Base-by-base conservation (phyloP, 805 yeast genomes). In the Saccharomycopsis amapae region DNA sequence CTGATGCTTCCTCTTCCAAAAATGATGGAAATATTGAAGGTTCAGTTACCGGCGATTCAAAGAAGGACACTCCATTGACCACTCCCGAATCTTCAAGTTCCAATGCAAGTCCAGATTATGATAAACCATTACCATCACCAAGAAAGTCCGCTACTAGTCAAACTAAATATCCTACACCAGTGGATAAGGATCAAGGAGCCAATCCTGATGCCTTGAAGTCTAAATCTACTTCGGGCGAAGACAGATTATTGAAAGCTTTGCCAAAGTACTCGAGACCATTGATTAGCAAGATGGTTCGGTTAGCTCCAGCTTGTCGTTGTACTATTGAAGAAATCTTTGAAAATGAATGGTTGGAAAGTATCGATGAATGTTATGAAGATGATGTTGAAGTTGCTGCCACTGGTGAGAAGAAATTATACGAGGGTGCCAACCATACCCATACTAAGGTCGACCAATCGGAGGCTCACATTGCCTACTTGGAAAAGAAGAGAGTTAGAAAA, bases 391-490 rank as follows among this genome's bases (percentile, higher is more conserved):
- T 71, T 45, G 69, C 65, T 31, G 62, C 62, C 18, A 63, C 66
- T 2, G 56, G 65, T 9, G 54, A 55, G 19, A 48, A 56, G n/a
- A 59, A 65, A 12, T 47, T 67, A 33, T 62, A 67, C 42, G 64
- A 64, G 28, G 76, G 79, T 18, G 62, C 67, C 5, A 80, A 78
- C 56, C 97, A 89, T 60, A 72, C 72, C 28, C 97, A 89, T 61
- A 86, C 96, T 1, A 77, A 76, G 53, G 97, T 89, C 42, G 96
- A 88, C 55, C 95, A 85, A 61, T 80, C 86, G 50, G 95, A 86
- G 56, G 97, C 97, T 0, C 97, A 89, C 62, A 89, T 89, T 65
- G 96, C 97, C 9, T 82, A 89, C 49, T 73, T 89, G 54, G 97
- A 89, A 60, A 85, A 80, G 69, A 85, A 80, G 60, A 89, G 85